Conservation (phyloP, 1,284 basidiomycete genomes). For the Cutaneotrichosporon mucoides region DNA sequence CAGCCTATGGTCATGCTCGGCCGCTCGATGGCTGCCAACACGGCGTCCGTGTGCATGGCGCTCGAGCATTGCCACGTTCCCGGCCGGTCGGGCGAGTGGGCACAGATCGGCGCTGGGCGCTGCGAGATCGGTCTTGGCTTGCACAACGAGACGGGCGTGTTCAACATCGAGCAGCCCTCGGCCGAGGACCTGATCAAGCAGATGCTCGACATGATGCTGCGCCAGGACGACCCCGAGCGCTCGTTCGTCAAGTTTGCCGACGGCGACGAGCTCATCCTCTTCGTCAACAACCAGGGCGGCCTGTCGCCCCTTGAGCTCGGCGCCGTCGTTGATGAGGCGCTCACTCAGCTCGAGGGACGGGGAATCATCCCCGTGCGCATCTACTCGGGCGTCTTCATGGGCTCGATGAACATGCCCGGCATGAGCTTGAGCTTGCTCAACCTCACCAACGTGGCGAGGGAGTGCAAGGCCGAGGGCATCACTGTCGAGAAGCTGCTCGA, state of each 20-base stretch:
- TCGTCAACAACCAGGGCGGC: conserved; percentile 54
- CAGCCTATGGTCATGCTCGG: conserved; percentile 38
- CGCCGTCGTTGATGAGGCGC: conserved; percentile 49
- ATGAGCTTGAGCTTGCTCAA: conserved; percentile 52
- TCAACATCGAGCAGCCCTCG: conserved; percentile 38
- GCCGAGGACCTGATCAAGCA: conserved; percentile 39
- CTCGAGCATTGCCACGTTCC: conserved; percentile 55
- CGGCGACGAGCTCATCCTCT: conserved; percentile 44
- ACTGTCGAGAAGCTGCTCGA: conserved; percentile 40
- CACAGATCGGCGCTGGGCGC: conserved; percentile 47
- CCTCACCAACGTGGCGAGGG: conserved; percentile 43
- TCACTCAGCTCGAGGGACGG: conserved; percentile 42
- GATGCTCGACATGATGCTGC: conserved; percentile 42
- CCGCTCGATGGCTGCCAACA: conserved; percentile 40
- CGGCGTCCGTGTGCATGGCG: conserved; percentile 50
- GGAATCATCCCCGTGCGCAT: conserved; percentile 48
- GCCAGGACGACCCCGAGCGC: conserved; percentile 51
- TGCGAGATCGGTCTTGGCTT: conserved; percentile 53
- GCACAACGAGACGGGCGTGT: conserved; percentile 53
- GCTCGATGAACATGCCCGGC: conserved; percentile 53
- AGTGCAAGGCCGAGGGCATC: conserved; percentile 14
- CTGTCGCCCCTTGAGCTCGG: conserved; percentile 52
- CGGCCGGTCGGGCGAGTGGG: conserved; percentile 48
- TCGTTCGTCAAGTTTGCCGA: conserved; percentile 50
- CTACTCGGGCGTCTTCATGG: conserved; percentile 51